These are phyloP conservation scores for Clitoria ternatea DNA, from an alignment of 306 rosid species.

Conservation along the genomic window DNA sequence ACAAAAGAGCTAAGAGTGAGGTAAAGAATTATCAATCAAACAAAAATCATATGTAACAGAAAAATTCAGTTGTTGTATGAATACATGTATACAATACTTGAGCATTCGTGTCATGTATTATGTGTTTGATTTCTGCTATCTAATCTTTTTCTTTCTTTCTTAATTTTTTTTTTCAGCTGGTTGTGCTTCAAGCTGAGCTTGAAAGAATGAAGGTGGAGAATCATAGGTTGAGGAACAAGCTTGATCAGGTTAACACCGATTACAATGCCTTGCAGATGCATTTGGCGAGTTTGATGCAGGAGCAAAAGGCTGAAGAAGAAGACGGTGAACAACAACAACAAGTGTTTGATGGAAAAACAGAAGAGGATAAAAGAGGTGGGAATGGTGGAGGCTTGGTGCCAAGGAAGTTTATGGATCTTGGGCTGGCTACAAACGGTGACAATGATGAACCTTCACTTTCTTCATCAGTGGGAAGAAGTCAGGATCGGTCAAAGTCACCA, in stretches of 20 bases:
- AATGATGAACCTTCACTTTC: constrained; percentile 41
- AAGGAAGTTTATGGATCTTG: constrained; percentile 69
- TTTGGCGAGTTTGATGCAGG: constrained; percentile 34
- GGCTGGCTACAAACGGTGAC: constrained; percentile 40
- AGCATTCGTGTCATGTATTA: neutral
- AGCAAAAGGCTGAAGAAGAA: constrained; percentile 30
- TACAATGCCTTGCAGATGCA: constrained; percentile 60
- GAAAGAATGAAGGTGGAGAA: constrained; percentile 59
- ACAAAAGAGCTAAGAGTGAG: constrained; percentile 52
- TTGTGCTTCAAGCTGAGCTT: constrained; percentile 54
- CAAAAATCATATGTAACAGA: neutral
- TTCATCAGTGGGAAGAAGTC: constrained; percentile 48
- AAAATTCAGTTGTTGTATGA: no score
- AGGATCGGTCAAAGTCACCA: constrained; percentile 37
- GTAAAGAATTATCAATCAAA: constrained; percentile 23
- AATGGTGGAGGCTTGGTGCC: constrained; percentile 42
- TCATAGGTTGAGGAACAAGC: constrained; percentile 37
- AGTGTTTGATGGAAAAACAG: constrained; percentile 1
- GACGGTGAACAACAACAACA: constrained; percentile 7
- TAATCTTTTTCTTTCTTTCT: neutral
- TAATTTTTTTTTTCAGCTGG: constrained; percentile 43
- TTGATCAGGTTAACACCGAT: constrained; percentile 39
- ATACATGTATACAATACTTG: no score
- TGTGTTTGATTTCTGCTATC: neutral
- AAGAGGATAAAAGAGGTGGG: constrained; percentile 29